Evolutionary conservation across 495 filamentous ascomycete species (phyloP).

Genomic region (Daldinia bambusicola): DNA sequence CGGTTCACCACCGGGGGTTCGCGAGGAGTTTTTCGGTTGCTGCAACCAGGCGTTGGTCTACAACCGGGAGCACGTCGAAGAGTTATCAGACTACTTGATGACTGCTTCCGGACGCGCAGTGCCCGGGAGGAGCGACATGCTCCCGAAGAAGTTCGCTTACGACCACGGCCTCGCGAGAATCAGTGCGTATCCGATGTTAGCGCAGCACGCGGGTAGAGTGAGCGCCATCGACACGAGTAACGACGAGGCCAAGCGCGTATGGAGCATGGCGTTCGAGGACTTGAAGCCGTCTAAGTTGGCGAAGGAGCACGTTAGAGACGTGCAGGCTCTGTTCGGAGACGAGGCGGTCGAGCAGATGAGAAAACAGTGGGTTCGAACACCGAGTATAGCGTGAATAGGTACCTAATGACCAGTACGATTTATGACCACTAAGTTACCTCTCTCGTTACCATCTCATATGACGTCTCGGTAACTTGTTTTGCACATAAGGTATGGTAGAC

Average conservation of each 20-base stretch:
- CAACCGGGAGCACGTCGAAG: constrained; percentile 50
- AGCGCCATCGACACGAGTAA: constrained; percentile 47
- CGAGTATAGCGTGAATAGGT: constrained; percentile 10
- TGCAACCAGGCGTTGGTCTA: constrained; percentile 61
- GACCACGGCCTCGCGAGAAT: constrained; percentile 46
- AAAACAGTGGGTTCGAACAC: constrained; percentile 4
- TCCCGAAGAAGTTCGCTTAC: constrained; percentile 47
- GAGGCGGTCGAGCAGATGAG: constrained; percentile 38
- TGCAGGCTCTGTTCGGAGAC: constrained; percentile 42
- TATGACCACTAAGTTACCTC: neutral
- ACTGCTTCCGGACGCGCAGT: constrained; percentile 23
- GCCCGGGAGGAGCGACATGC: constrained; percentile 46
- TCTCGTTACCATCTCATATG: neutral
- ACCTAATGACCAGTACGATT: neutral
- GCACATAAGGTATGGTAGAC: too few species aligned
- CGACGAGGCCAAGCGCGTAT: constrained; percentile 45
- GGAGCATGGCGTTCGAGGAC: constrained; percentile 51
- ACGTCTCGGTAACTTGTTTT: neutral
- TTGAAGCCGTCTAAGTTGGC: constrained; percentile 39
- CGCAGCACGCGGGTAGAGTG: constrained; percentile 45
- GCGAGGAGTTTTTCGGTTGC: constrained; percentile 56
- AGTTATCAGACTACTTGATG: constrained; percentile 45
- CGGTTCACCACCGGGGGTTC: constrained; percentile 52
- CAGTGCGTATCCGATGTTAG: constrained; percentile 49
- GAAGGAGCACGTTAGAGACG: constrained; percentile 34